Conservation (phyloP, 129 eudicot genomes). For the Ambrosia trifida region DNA sequence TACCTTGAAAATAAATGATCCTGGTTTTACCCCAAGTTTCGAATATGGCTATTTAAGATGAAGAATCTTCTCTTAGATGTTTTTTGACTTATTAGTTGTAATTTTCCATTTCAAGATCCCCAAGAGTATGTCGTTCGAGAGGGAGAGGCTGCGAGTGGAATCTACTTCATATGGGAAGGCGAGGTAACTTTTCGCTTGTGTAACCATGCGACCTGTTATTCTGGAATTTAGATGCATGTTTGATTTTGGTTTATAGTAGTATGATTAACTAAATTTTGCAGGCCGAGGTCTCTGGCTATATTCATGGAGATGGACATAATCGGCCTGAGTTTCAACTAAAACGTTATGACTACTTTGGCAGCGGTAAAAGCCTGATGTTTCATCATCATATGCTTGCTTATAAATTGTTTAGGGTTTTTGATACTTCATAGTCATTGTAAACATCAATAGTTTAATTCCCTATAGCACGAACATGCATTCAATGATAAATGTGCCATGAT, state of each 20-base stretch:
- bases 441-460: slow-evolving; percentile 15
- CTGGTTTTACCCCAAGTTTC: not conserved
- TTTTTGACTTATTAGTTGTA: slow-evolving; percentile 2
- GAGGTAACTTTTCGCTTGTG: slow-evolving; percentile 51
- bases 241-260: slow-evolving; percentile 12
- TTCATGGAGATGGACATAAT: slow-evolving; percentile 56
- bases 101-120: slow-evolving; percentile 45
- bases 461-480: not conserved
- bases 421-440: not conserved
- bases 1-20: not conserved
- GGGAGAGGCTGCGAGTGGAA: slow-evolving; percentile 77
- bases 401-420: slow-evolving; percentile 4
- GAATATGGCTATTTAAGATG: not conserved
- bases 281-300: slow-evolving; percentile 81
- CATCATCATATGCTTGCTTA: slow-evolving; percentile 8
- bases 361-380: slow-evolving; percentile 51
- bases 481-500: not conserved
- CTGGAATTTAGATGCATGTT: slow-evolving; percentile 8
- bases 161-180: slow-evolving; percentile 88
- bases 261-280: slow-evolving; percentile 29
- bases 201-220: slow-evolving; percentile 1
- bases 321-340: slow-evolving; percentile 78
- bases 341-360: slow-evolving; percentile 81
- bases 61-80: slow-evolving; percentile 2
- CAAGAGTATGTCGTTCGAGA: slow-evolving; percentile 77